Evolutionary conservation across 148 eudicot species (phyloP).

Genomic region (Simmondsia chinensis): DNA sequence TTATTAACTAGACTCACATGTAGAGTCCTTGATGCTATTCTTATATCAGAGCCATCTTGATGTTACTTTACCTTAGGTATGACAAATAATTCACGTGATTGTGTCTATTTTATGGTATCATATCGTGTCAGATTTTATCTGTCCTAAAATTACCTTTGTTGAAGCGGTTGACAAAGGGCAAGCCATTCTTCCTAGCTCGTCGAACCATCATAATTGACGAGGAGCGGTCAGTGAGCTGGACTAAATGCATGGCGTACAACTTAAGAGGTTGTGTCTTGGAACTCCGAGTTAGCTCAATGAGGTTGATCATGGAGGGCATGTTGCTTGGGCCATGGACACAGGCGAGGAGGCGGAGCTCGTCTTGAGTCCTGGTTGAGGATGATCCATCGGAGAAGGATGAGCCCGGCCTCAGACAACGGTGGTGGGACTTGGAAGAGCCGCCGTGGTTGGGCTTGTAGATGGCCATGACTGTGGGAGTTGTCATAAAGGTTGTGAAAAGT

Average conservation of each 20-base stretch:
- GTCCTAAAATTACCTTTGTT: neutral
- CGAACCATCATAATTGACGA: conserved; percentile 59
- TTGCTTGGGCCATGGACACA: conserved; percentile 44
- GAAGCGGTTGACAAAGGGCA: conserved; percentile 28
- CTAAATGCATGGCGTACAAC: conserved; percentile 49
- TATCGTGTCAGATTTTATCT: neutral
- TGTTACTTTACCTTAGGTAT: neutral
- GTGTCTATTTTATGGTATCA: neutral
- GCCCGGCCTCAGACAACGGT: neutral
- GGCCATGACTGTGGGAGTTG: conserved; percentile 48
- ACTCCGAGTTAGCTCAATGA: conserved; percentile 34
- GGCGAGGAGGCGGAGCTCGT: conserved; percentile 32
- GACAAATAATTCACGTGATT: neutral
- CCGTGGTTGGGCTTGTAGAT: conserved; percentile 27
- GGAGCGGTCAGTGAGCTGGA: conserved; percentile 57
- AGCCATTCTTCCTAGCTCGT: conserved; percentile 37
- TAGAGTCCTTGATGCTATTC: neutral
- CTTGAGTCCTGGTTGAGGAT: neutral
- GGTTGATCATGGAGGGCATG: conserved; percentile 34
- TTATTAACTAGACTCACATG: too few relatives aligned
- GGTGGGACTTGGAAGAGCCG: neutral
- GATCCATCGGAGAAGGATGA: neutral
- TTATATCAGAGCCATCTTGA: neutral
- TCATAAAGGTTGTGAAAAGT: conserved; percentile 52
- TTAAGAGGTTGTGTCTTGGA: conserved; percentile 20